Evolutionary conservation across 2,329 filamentous ascomycete genomes (phyloP), one percentile per base, ranked within the genome.

Genomic region (Amphichorda felina): DNA sequence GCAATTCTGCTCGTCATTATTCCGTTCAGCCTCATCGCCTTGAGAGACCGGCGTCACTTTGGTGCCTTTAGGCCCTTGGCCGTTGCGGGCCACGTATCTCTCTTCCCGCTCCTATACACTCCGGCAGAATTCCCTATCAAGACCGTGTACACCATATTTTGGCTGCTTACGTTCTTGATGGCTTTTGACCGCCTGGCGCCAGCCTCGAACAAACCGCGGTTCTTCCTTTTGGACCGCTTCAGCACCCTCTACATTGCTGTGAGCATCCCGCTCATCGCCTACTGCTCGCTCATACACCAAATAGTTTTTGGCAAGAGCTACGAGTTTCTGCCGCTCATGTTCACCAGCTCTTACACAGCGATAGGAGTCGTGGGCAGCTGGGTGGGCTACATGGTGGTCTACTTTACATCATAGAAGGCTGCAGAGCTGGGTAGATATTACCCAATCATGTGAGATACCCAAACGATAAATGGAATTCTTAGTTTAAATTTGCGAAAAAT

Each of bases 331-430:
- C 91, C 91, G 18, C 64, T 96, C 47, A 96, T 98, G 89, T 91
- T 96, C 53, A 95, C 80, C 46, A 96, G 89, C 64, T 82, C 84
- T 10, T 98, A 96, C 57, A 85, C 82, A 24, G 91, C 91, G 4
- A 66, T 96, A 39, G 91, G 91, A n/a, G 88, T 96, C 1, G 77
- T 95, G 14, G 87, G 86, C 3, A 96, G 91, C 60, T 96, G 89
- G 89, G 50, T 95, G 28, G 88, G 91, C 8, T 95, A 94, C 55
- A 75, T 88, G 63, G 83, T 94, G 22, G 87, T 96, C 34, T 96
- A 89, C 60, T 88, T 95, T 49, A 66, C 69, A 6, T 70, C 68
- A 32, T 30, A 16, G 34, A 17, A 19, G 13, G 17, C 4, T 14
- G 14, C 17, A 30, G 15, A 35, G 13, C 19, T 21, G 24, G 24